Evolutionary conservation across 768 basidiomycete species (phyloP).

Genomic region (Lentinula guzmanii): DNA sequence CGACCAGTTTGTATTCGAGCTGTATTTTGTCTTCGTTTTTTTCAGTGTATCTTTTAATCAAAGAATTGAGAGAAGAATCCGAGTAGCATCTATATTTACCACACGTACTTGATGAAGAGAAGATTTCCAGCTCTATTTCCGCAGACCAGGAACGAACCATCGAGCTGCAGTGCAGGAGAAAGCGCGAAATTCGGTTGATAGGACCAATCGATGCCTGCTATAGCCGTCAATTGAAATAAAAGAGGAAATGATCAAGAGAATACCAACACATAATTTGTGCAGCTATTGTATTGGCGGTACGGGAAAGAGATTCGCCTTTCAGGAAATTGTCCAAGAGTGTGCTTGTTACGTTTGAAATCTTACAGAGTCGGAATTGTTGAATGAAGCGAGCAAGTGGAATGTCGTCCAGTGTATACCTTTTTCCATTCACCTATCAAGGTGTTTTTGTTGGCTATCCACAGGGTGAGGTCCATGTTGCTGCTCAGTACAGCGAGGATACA

Average conservation of each 20-base stretch:
- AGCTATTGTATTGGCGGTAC: slow-evolving; percentile 31
- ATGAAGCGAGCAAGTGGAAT: no score
- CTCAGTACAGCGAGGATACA: slow-evolving; percentile 65
- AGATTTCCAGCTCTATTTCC: slow-evolving; percentile 66
- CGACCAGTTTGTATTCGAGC: slow-evolving; percentile 26
- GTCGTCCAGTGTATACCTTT: slow-evolving; percentile 31
- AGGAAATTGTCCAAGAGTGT: slow-evolving; percentile 32
- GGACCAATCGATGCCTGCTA: slow-evolving; percentile 67
- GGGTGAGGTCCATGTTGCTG: slow-evolving; percentile 68
- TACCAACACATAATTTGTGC: slow-evolving; percentile 49
- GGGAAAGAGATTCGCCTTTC: neutral
- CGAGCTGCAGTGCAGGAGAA: slow-evolving; percentile 38
- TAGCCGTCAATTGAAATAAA: neutral
- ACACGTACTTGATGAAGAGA: slow-evolving; percentile 47
- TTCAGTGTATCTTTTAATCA: slow-evolving; percentile 18
- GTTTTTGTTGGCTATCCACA: slow-evolving; percentile 66
- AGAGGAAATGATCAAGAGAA: neutral
- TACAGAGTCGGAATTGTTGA: neutral
- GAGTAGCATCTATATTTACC: neutral
- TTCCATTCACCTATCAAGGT: slow-evolving; percentile 69
- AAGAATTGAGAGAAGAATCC: neutral
- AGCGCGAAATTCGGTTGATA: slow-evolving; percentile 50
- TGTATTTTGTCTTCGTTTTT: slow-evolving; percentile 5
- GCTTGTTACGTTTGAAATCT: slow-evolving; percentile 55
- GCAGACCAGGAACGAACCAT: slow-evolving; percentile 63